phyloP scores from a whole-genome alignment of 208 protist genomes.

The Acanthamoeba lugdunensis region DNA sequence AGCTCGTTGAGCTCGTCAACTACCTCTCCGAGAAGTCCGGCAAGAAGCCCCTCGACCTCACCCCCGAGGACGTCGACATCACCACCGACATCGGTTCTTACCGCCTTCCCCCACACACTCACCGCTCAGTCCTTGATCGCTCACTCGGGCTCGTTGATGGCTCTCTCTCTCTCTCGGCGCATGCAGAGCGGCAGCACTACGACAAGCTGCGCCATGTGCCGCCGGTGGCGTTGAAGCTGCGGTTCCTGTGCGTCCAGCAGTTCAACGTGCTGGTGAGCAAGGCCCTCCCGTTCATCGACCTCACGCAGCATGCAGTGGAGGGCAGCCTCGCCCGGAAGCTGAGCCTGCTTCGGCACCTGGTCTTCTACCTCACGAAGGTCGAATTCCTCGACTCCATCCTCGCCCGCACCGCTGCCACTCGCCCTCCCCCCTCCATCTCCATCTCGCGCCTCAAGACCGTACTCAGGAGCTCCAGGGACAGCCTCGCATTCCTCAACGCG shows the following conservation, averaged over 20 bases:
- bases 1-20: slow-evolving; percentile 69
- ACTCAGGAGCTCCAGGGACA: background rate
- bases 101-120: background rate
- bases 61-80: background rate
- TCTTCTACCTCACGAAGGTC: slow-evolving; percentile 37
- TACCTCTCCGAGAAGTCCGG: slow-evolving; percentile 35
- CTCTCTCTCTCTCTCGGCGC: background rate
- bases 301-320: background rate
- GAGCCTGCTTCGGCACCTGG: background rate
- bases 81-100: background rate
- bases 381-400: slow-evolving; percentile 34
- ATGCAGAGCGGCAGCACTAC: slow-evolving; percentile 14
- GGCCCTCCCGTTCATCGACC: slow-evolving; percentile 25
- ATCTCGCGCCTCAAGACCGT: slow-evolving; percentile 32
- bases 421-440: slow-evolving; percentile 1
- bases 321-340: slow-evolving; percentile 9
- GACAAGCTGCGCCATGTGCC: slow-evolving; percentile 2
- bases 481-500: background rate
- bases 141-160: background rate
- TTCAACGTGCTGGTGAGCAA: slow-evolving; percentile 39
- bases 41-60: slow-evolving; percentile 40
- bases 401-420: background rate
- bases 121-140: background rate
- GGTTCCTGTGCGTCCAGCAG: slow-evolving; percentile 25
- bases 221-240: background rate